Base-by-base conservation (phyloP, 1,284 basidiomycete genomes). In the Leccinum colubrinum region DNA sequence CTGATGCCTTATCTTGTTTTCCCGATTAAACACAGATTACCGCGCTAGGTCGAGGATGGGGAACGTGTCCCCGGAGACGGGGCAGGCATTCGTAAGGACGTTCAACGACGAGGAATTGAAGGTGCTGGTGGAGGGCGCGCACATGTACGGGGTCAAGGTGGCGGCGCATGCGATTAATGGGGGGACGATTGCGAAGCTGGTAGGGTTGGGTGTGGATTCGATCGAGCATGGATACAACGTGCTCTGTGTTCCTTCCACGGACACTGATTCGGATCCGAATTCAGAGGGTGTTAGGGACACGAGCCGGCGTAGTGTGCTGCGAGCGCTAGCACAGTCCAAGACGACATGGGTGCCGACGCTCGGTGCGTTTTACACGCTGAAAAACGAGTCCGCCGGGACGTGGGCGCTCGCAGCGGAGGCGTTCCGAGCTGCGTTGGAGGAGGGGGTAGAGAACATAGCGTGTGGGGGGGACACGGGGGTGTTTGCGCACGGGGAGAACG, bases 401-500 rank as follows among this genome's bases (percentile, higher is more conserved):
- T 87, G 84, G 85, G 74, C 76, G 53, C 67, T 66, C 37, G 76
- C 75, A 1, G 66, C 72, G 33, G 64, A 64, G 9, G 77, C 78
- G 6, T 88, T 90, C 75, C 66, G 72, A 58, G 71, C 70, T 3
- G 85, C 82, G 7, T 68, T 87, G 9, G 70, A 73, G 25, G 66
- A 70, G 2, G 78, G 77, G 1, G 69, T 81, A 62, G 77, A 80
- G 17, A 79, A 79, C 27, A 79, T 88, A 59, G 85, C 84, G 4
- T 84, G 83, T 68, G 86, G 86, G 3, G 86, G 86, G 2, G 86
- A 88, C 70, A 88, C 86, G 0, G 86, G 86, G 3, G 79, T 81
- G 3, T 89, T 88, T 70, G 83, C 33, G 33, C 33, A 35, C 4
- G 33, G 33, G 33, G 33, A 81, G 61, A 89, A 89, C 66, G 79